A percentile compares a stretch with the other conserved stretches of the same genome.
These are phyloP conservation scores for Saccharum hybrid DNA, from an alignment of 202 grass and related monocot genomes.

Conservation along the genomic window DNA sequence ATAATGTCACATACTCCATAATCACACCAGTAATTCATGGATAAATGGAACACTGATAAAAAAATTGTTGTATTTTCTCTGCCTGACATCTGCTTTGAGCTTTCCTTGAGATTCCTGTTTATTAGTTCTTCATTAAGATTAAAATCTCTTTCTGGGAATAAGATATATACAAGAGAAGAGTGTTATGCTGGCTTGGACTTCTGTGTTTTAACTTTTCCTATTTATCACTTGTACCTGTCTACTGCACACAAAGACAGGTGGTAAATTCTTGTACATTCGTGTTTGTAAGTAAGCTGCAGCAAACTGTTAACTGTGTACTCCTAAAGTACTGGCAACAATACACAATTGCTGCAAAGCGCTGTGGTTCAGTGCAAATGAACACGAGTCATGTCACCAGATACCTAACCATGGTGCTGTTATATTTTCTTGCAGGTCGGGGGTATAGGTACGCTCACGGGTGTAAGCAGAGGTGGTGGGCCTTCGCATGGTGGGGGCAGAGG, in stretches of 20 bases:
- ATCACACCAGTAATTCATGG: background rate
- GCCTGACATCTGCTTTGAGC: background rate
- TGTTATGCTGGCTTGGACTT: background rate
- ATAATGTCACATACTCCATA: background rate
- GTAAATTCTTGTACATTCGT: background rate
- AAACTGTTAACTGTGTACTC: background rate
- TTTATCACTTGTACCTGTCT: background rate
- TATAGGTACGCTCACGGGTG: conserved; percentile 11
- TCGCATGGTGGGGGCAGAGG: background rate
- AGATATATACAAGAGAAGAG: background rate
- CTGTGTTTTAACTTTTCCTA: background rate
- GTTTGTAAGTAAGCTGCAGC: background rate
- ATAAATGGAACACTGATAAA: background rate
- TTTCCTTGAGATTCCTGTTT: conserved; percentile 16
- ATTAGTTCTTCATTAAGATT: conserved; percentile 7
- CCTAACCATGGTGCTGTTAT: background rate
- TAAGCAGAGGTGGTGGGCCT: conserved; percentile 21
- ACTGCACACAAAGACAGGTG: background rate
- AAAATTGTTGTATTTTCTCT: background rate
- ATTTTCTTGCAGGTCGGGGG: conserved; percentile 36
- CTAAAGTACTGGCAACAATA: background rate
- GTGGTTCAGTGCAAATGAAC: background rate
- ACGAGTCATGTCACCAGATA: background rate
- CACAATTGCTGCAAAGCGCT: background rate
- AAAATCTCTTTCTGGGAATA: background rate